A percentile compares a stretch with the other conserved stretches of the same genome.
Conservation (phyloP, 148 eudicot species). For the Drosera capensis region DNA sequence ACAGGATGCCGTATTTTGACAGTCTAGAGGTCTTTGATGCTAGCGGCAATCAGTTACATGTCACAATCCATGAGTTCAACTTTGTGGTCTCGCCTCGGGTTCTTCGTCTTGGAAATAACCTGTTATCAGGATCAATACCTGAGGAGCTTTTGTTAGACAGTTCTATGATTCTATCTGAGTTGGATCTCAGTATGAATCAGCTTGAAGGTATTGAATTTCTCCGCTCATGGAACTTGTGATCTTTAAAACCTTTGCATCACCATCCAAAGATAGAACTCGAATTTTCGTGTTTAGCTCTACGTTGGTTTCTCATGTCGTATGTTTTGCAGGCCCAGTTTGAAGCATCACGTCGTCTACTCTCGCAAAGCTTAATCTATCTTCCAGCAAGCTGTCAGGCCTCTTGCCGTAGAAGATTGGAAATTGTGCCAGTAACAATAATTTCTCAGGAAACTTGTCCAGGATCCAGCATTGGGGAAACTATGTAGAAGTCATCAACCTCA, state of each 20-base stretch:
- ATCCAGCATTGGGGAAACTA: slow-evolving; percentile 44
- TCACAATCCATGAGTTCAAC: slow-evolving; percentile 43
- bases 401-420: slow-evolving; percentile 38
- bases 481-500: slow-evolving; percentile 36
- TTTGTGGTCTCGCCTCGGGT: slow-evolving; percentile 43
- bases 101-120: slow-evolving; percentile 33
- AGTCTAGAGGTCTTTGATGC: slow-evolving; percentile 58
- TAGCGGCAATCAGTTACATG: slow-evolving; percentile 34
- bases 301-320: too few species aligned
- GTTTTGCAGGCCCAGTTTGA: slow-evolving; percentile 42
- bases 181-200: slow-evolving; percentile 55
- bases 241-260: background rate
- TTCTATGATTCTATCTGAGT: slow-evolving; percentile 45
- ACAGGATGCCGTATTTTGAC: slow-evolving; percentile 53
- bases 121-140: slow-evolving; percentile 46
- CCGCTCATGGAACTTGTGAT: too few species aligned
- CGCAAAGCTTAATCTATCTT: slow-evolving; percentile 38
- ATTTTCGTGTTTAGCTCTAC: too few species aligned
- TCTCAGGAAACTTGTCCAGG: slow-evolving; percentile 44
- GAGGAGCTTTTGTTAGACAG: slow-evolving; percentile 49
- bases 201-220: slow-evolving; percentile 38
- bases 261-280: background rate
- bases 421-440: slow-evolving; percentile 41
- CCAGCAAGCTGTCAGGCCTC: slow-evolving; percentile 54
- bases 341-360: slow-evolving; percentile 40